Evolutionary conservation across 768 basidiomycete species (phyloP), one percentile per base, ranked within the genome.

Genomic region (Daedaleopsis sinensis): DNA sequence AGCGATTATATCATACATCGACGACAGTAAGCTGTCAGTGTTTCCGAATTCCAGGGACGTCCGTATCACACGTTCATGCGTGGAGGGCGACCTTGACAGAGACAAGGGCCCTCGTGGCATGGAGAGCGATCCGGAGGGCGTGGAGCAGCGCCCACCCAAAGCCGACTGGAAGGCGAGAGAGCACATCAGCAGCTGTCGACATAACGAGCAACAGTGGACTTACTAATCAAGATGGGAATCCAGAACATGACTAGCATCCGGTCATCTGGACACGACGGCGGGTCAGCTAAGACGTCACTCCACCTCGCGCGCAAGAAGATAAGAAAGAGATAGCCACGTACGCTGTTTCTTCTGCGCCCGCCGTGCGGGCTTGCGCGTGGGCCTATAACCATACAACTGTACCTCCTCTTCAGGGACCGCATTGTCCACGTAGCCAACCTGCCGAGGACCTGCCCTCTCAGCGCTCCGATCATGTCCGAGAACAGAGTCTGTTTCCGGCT

Each of bases 191-290:
- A 32, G 27, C 27, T 7, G 27, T 32, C 27, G n/a, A n/a, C n/a
- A n/a, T n/a, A n/a, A n/a, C n/a, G n/a, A n/a, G n/a, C n/a, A n/a
- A n/a, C n/a, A n/a, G n/a, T n/a, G n/a, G n/a, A 85, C 91, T 78
- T 67, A 94, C 91, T 74, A 61, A 93, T 73, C 10, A 94, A 78
- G 68, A 94, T 91, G 18, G 92, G 92, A 67, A 94, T 79, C 92
- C 92, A 94, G 78, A 94, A 94, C 44, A 89, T 70, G 38, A 91
- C 69, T 49, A 94, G 82, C 92, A 94, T 94, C 44, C 86, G 87
- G 71, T 94, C 92, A 74, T 89, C 91, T 93, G 23, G 10, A 24
- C 19, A 24, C 13, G n/a, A 24, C 10, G 8, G 15, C 47, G 10
- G 2, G 23, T 49, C 47, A 49, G 47, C 21, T 5, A 23, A 23